These are phyloP conservation scores for Microcyclospora pomicola DNA, from an alignment of 2,329 filamentous ascomycete species.

Conservation along the genomic window DNA sequence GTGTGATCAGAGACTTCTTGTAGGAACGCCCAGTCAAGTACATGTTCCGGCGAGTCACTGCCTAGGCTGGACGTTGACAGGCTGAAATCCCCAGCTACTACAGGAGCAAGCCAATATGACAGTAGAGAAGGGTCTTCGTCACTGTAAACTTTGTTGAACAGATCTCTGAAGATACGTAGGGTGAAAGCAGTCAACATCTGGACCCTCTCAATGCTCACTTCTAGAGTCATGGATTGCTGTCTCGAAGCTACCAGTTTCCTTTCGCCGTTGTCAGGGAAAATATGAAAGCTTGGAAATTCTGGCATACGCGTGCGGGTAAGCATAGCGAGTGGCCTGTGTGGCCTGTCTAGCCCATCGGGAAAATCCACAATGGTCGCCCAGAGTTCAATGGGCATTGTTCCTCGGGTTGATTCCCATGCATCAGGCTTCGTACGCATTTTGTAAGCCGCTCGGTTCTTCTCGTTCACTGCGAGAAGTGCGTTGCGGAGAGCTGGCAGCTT, in stretches of 20 bases:
- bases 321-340: constrained; percentile 52
- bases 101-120: constrained; percentile 72
- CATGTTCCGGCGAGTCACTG: background rate
- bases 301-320: constrained; percentile 56
- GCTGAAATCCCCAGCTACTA: background rate
- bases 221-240: constrained; percentile 31
- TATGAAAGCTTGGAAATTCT: constrained; percentile 48
- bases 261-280: no score
- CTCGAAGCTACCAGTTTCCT: constrained; percentile 29
- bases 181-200: constrained; percentile 57
- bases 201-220: constrained; percentile 31
- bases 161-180: constrained; percentile 59
- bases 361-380: constrained; percentile 51
- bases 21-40: constrained; percentile 52
- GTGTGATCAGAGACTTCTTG: constrained; percentile 25
- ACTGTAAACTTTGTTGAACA: constrained; percentile 74
- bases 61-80: background rate
- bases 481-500: constrained; percentile 72
- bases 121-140: constrained; percentile 48
- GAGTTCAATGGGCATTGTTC: constrained; percentile 37
- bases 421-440: constrained; percentile 65
- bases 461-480: constrained; percentile 65
- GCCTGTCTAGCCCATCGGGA: constrained; percentile 42
- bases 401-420: constrained; percentile 47
- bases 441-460: constrained; percentile 62